Evolutionary conservation across 768 basidiomycete genomes (phyloP).

Genomic region (Suillus luteus): DNA sequence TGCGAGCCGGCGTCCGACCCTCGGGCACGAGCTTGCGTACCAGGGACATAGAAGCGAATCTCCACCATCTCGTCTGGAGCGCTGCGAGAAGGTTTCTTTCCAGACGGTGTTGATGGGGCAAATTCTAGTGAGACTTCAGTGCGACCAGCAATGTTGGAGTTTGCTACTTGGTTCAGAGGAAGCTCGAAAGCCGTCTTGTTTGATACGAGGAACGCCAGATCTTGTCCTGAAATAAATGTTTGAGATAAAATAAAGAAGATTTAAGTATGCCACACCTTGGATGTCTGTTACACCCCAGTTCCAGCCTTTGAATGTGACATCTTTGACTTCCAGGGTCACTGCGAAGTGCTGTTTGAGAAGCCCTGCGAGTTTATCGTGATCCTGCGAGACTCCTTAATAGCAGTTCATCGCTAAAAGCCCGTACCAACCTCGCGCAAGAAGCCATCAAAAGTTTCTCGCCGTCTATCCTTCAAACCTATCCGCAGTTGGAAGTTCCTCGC

Average conservation of each 20-base stretch:
- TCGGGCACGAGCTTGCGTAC: slow-evolving; percentile 60
- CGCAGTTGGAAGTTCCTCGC: slow-evolving; percentile 91
- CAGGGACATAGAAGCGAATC: slow-evolving; percentile 95
- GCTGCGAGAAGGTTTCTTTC: slow-evolving; percentile 44
- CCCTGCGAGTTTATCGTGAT: slow-evolving; percentile 82
- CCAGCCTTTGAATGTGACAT: slow-evolving; percentile 92
- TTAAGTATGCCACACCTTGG: slow-evolving; percentile 60
- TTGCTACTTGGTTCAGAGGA: slow-evolving; percentile 83
- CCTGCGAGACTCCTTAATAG: slow-evolving; percentile 47
- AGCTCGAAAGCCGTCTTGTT: slow-evolving; percentile 90
- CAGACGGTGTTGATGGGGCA: slow-evolving; percentile 45
- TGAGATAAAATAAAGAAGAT: slow-evolving; percentile 1
- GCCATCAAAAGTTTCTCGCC: slow-evolving; percentile 88
- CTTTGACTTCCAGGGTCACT: slow-evolving; percentile 81
- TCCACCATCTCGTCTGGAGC: slow-evolving; percentile 88
- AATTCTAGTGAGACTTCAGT: slow-evolving; percentile 99
- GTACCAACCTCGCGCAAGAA: slow-evolving; percentile 79
- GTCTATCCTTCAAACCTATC: slow-evolving; percentile 75
- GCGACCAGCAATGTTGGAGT: slow-evolving; percentile 96
- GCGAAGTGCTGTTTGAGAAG: slow-evolving; percentile 87
- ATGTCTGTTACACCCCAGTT: slow-evolving; percentile 98
- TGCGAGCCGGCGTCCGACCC: slow-evolving; percentile 76
- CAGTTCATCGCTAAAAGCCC: slow-evolving; percentile 2
- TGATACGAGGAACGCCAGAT: slow-evolving; percentile 88
- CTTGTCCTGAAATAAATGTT: slow-evolving; percentile 60